Evolutionary conservation across 345 rosid genomes (phyloP).

Genomic region (Gossypium herbaceum): DNA sequence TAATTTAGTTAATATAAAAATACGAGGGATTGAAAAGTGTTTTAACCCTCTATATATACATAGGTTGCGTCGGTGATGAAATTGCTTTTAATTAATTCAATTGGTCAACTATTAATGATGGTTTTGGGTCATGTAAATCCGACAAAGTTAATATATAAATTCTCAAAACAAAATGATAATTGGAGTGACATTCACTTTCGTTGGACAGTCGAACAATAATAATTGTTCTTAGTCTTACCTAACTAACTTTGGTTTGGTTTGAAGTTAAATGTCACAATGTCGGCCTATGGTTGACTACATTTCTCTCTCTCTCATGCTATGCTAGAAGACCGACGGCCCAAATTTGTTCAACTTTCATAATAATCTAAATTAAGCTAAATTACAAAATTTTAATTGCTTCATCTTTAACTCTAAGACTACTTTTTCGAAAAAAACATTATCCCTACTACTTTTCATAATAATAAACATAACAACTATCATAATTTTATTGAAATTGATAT

Average conservation of each 20-base stretch:
- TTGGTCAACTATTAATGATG: neutral
- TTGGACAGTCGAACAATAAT: neutral
- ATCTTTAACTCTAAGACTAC: too few relatives aligned
- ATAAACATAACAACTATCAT: too few relatives aligned
- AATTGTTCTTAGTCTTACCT: neutral
- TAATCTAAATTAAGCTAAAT: conserved; percentile 5
- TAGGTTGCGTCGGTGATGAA: neutral
- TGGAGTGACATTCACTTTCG: neutral
- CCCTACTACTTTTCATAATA: too few relatives aligned
- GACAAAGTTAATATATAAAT: neutral
- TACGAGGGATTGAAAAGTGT: too few relatives aligned
- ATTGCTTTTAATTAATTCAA: neutral
- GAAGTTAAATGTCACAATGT: neutral
- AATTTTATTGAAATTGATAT: too few relatives aligned
- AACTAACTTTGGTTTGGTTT: neutral
- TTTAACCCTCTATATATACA: too few relatives aligned
- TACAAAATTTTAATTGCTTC: too few relatives aligned
- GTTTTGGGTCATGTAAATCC: neutral
- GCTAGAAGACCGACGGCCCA: conserved; percentile 6
- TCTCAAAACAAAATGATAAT: neutral
- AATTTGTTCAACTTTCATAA: conserved; percentile 21
- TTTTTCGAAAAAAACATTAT: too few relatives aligned
- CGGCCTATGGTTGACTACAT: conserved; percentile 12
- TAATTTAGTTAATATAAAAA: too few relatives aligned
- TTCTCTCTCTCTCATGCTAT: neutral